A percentile compares a stretch with the other conserved stretches of the same genome.
Conservation (phyloP, 2,329 filamentous ascomycete species). For the Cercospora brassicicola region DNA sequence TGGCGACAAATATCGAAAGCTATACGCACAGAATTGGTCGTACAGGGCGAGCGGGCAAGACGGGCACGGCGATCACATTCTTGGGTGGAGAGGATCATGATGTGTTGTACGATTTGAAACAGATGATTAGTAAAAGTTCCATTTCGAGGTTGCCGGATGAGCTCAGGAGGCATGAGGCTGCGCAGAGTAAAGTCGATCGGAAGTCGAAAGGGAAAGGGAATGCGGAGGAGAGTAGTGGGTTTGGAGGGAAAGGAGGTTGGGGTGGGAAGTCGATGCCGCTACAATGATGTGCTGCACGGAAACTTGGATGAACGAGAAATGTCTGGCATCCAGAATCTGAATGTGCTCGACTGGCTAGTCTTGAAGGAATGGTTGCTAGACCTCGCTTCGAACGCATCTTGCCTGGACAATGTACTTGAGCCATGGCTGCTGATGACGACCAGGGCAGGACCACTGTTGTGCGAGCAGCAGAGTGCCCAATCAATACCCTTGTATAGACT, state of each 20-base stretch:
- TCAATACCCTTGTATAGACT: background rate
- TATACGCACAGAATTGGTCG: slow-evolving; percentile 97
- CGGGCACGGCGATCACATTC: slow-evolving; percentile 93
- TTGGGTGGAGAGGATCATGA: slow-evolving; percentile 86
- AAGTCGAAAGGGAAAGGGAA: slow-evolving; percentile 36
- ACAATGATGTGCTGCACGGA: background rate
- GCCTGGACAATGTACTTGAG: too few relatives aligned
- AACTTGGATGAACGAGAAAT: background rate
- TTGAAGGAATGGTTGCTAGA: too few relatives aligned
- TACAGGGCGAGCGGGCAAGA: slow-evolving; percentile 96
- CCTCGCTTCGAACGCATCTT: too few relatives aligned
- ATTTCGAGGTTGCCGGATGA: slow-evolving; percentile 91
- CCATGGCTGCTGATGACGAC: too few relatives aligned
- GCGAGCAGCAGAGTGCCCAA: too few relatives aligned
- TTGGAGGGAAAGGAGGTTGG: slow-evolving; percentile 42
- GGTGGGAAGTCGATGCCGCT: slow-evolving; percentile 12
- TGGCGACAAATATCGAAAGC: slow-evolving; percentile 87
- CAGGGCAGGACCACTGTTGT: too few relatives aligned
- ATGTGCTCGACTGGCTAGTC: too few relatives aligned
- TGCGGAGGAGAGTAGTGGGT: slow-evolving; percentile 40
- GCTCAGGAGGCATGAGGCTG: slow-evolving; percentile 80
- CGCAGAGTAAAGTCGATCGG: slow-evolving; percentile 64
- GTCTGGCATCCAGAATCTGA: background rate
- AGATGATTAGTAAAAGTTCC: slow-evolving; percentile 88
- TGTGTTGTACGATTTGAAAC: slow-evolving; percentile 85